Base-by-base conservation (phyloP, 345 rosid species). In the Combretum micranthum region DNA sequence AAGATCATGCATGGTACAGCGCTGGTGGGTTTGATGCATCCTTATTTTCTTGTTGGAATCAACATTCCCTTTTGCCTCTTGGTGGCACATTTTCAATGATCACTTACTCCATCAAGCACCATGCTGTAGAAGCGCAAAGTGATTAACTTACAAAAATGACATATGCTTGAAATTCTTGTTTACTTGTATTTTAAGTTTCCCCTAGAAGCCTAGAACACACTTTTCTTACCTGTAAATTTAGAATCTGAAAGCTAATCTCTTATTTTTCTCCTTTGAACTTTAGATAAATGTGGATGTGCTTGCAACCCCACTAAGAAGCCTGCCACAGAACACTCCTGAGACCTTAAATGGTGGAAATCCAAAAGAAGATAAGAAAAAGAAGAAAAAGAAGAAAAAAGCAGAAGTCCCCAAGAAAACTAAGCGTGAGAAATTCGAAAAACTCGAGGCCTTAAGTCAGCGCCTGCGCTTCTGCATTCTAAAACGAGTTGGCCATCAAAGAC, bases 371-470 rank as follows among this genome's bases (percentile, higher is more conserved):
- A 56, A 62, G 56, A 82, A 82, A 83, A 75, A 81, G 67, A 76
- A 55, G 82, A 68, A 77, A 80, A 70, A 44, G 95, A 83, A 62
- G 78, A 75, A 52, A 73, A 60, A 84, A 70, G 72, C 72, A 75
- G 20, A 85, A 78, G 13, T 70, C 85, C 43, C 69, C 75, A 67
- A 85, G 65, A 75, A 75, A 85, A 50, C 67, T 73, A 44, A 75
- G 83, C 53, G 74, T 17, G 95, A 88, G 64, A 86, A 75, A 56
- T 61, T 86, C 15, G 87, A 83, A 53, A 86, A 74, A 75, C 75
- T 86, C n/a, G 96, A 86, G 68, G 93, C 97, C 20, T 74, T 92
- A 25, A 72, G 91, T 74, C 87, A 75, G 65, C 79, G 91, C 44
- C 61, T 88, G 45, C 78, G 89, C 23, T 91, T 66, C 65, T 74